Base-by-base conservation (phyloP, 176 grass and related monocot genomes). In the Poa pratensis region DNA sequence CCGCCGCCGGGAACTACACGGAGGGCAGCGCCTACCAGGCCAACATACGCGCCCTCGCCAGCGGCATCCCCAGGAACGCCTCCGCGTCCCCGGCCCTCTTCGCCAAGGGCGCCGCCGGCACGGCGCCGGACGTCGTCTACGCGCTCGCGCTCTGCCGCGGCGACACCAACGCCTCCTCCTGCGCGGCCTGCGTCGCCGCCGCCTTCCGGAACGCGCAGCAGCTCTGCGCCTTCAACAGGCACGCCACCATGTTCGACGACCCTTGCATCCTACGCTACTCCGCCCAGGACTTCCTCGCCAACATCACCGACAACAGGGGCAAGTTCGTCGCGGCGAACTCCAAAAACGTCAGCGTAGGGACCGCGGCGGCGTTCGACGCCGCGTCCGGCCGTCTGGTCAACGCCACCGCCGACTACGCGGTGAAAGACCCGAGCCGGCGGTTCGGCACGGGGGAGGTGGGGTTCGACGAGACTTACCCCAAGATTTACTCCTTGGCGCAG, bases 251-350 rank as follows among this genome's bases (percentile, higher is more conserved):
- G 28, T 96, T 9, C 83, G 66, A 90, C 43, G 83, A 97, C 61
- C 52, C 45, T 28, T 97, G 94, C 92, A 69, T 85, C 54, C 64
- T 94, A 54, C 82, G 79, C 35, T 97, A 73, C 90, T 79, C 91
- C 76, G 51, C 76, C 80, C 24, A 58, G 32, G 17, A 76, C 67
- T 92, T 94, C 86, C 79, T 77, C 2, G 9, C 26, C 86, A 58
- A 49, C 72, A 9, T 28, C 50, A 48, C 71, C 60, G 60, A 82
- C 39, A 75, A 77, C 62, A 2, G 61, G 1, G 72, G 71, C 8
- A 3, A 0, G 14, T 0, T 19, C 14, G 3, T 72, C 59, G 23
- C 87, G 1, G 28, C 5, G 15, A 85, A 77, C 80, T 1, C 0
- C 5, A 61, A 72, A 15, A 81, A 87, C 45, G 61, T 77, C 79